Conservation (phyloP, 495 filamentous ascomycete genomes). For the Penicillium lagena region DNA sequence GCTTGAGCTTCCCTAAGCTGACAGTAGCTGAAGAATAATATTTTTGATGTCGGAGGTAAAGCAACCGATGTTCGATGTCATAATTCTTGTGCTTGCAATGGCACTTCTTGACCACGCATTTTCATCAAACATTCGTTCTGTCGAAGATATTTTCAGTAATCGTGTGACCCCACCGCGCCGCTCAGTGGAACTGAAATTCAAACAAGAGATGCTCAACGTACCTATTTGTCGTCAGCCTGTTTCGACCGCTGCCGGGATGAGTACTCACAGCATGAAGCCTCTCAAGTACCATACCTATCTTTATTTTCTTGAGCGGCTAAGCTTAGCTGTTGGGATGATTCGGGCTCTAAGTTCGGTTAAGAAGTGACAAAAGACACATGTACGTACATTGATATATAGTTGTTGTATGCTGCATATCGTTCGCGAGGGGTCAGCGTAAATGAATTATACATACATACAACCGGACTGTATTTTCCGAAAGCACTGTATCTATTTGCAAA, state of each 20-base stretch:
- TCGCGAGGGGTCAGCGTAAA: no score
- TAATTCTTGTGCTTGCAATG: conserved; percentile 8
- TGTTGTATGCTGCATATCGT: no score
- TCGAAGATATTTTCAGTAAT: conserved; percentile 6
- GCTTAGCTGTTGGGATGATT: conserved; percentile 2
- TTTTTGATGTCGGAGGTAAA: conserved; percentile 8
- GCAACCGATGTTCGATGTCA: conserved; percentile 5
- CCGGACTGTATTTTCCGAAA: no score
- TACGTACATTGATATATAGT: no score
- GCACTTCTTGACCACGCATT: conserved; percentile 4
- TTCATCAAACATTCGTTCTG: background rate
- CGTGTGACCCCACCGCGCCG: conserved; percentile 1
- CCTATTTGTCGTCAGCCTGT: conserved; percentile 8
- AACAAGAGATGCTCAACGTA: background rate
- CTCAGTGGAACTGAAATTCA: conserved; percentile 1
- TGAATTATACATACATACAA: no score
- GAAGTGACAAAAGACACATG: no score
- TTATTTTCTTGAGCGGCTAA: conserved; percentile 4
- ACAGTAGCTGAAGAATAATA: conserved; percentile 5
- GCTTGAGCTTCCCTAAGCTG: background rate
- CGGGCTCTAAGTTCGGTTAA: no score
- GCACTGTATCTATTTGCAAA: no score
- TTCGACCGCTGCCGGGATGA: conserved; percentile 1
- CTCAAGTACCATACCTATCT: conserved; percentile 6
- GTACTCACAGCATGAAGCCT: conserved; percentile 4